These are phyloP conservation scores for Neofusicoccum cordaticola DNA, from an alignment of 2,329 filamentous ascomycete genomes.

Conservation along the genomic window DNA sequence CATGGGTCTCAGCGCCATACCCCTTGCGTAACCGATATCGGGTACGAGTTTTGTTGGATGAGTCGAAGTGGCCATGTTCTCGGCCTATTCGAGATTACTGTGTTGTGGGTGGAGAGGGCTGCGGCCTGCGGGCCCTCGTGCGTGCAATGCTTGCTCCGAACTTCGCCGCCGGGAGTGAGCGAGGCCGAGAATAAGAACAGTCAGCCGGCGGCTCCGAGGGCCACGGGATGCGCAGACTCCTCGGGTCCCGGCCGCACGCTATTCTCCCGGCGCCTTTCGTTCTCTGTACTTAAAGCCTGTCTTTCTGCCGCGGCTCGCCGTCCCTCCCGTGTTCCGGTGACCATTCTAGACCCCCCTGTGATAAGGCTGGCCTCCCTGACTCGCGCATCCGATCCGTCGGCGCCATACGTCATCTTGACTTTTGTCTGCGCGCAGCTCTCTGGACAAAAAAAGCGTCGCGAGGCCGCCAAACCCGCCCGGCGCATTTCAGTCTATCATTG, in stretches of 20 bases:
- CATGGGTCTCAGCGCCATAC: not conserved
- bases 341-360: not conserved
- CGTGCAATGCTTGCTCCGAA: slow-evolving; percentile 17
- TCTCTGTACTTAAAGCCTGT: not conserved
- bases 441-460: not conserved
- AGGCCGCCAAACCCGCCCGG: not conserved
- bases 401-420: slow-evolving; percentile 15
- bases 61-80: not conserved
- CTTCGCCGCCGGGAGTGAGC: not conserved
- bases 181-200: not conserved
- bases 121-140: slow-evolving; percentile 2
- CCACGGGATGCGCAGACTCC: not conserved
- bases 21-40: slow-evolving; percentile 8
- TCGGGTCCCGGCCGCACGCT: too few relatives aligned
- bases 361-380: slow-evolving; percentile 6
- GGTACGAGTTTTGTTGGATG: not conserved
- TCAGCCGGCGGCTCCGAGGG: not conserved
- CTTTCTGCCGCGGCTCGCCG: not conserved
- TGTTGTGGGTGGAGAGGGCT: slow-evolving; percentile 4
- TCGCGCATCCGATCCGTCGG: not conserved
- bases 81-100: slow-evolving; percentile 8
- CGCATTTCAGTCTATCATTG: not conserved
- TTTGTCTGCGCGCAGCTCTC: not conserved
- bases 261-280: not conserved
- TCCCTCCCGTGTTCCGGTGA: not conserved